Evolutionary conservation across 805 yeast genomes (phyloP).

Genomic region (Starmerella scarabaei): DNA sequence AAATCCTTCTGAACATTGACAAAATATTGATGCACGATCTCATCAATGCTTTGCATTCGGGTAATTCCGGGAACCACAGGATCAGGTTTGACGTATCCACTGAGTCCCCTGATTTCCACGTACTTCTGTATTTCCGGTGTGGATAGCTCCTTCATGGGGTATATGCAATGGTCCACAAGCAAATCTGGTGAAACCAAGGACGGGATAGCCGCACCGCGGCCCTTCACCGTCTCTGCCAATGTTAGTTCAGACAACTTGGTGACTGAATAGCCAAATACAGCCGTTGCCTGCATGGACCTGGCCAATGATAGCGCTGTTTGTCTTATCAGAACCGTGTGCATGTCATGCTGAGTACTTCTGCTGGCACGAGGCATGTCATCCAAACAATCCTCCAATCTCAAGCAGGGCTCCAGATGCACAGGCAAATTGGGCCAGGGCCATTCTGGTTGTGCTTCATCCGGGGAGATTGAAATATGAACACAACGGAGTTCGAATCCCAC

Average conservation of each 20-base stretch:
- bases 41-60: conserved; percentile 69
- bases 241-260: conserved; percentile 69
- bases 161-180: conserved; percentile 26
- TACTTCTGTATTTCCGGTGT: conserved; percentile 54
- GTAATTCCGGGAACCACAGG: conserved; percentile 32
- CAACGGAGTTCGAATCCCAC: conserved; percentile 54
- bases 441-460: not conserved
- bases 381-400: not conserved
- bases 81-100: conserved; percentile 23
- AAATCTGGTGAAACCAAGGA: conserved; percentile 20
- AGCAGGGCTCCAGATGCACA: conserved; percentile 2
- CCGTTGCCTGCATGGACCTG: conserved; percentile 35
- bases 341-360: conserved; percentile 54
- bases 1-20: conserved; percentile 59
- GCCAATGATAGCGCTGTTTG: conserved; percentile 41
- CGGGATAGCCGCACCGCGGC: conserved; percentile 64
- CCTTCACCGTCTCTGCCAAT: conserved; percentile 69
- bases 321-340: conserved; percentile 36
- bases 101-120: conserved; percentile 32
- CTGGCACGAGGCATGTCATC: conserved; percentile 13
- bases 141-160: conserved; percentile 68
- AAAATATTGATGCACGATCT: conserved; percentile 62
- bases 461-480: conserved; percentile 28
- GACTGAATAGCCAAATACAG: conserved; percentile 63
- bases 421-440: conserved; percentile 19